Base-by-base conservation (phyloP, 2,329 filamentous ascomycete species). In the Pseudocercospora fuligena region DNA sequence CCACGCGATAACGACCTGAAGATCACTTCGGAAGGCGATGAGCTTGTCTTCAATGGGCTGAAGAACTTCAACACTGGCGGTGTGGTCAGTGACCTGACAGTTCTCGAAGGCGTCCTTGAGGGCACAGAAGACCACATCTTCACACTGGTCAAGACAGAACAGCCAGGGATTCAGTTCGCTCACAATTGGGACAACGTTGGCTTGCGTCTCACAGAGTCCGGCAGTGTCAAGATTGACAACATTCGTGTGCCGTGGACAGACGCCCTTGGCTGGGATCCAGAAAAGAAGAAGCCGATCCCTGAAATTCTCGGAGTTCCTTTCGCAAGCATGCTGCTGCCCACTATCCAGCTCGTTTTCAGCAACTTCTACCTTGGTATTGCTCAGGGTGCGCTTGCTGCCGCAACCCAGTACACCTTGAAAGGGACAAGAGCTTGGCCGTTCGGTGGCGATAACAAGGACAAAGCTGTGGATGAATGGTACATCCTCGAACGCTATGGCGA, bases 61-160 rank as follows among this genome's bases (percentile, higher is more conserved):
- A 91, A 91, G 76, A 82, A 86, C 77, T 90, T 90, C 81, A 90
- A 88, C 73, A 91, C 88, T 0, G 89, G 89, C 0, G 88, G 88
- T 27, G 88, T 89, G 0, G 82, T 91, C 1, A 89, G 87, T 0
- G 88, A 91, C 66, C 77, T 90, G 21, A 90, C 88, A 0, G 87
- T 90, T 0, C 82, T 91, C 0, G 88, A 91, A 71, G 88, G 89
- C 21, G 85, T 87, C 0, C 79, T 84, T n/a, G 83, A 86, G 5
- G 85, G 82, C 19, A 88, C 87, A 0, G 80, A 83, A 4, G 80
- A 88, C 61, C 88, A 90, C 72, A 87, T 90, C 65, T 90, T 90
- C 72, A 86, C 88, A 2, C 76, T 89, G 23, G 87, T 88, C 1
- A 81, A 82, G 5, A 90, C 88, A 0, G 74, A 80, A 0, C 88